Evolutionary conservation across 345 rosid genomes (phyloP).

Genomic region (Mallotus nudiflorus): DNA sequence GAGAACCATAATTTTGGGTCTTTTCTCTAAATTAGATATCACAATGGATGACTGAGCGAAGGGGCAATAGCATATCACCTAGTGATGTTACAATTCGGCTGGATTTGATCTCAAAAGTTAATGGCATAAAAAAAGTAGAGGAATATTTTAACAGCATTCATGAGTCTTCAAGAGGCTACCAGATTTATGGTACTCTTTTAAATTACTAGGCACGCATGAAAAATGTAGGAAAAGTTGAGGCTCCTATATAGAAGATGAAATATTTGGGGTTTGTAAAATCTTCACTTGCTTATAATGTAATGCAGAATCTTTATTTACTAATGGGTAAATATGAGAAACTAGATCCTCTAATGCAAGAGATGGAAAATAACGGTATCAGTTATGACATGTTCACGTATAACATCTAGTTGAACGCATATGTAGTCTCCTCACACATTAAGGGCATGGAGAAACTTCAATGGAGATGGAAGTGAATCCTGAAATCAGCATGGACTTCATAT

Average conservation of each 20-base stretch:
- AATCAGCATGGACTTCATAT: slow-evolving; percentile 41
- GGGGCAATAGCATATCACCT: too few species aligned
- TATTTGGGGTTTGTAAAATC: slow-evolving; percentile 29
- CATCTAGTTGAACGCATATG: too few species aligned
- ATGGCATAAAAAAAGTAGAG: too few species aligned
- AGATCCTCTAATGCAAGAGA: slow-evolving; percentile 49
- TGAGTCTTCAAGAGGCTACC: too few species aligned
- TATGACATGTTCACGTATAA: slow-evolving; percentile 44
- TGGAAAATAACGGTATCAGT: slow-evolving; percentile 48
- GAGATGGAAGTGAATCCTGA: slow-evolving; percentile 45
- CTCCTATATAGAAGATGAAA: slow-evolving; percentile 36
- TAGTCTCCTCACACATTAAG: slow-evolving; percentile 39
- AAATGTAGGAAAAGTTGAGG: slow-evolving; percentile 47
- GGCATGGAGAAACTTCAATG: slow-evolving; percentile 52
- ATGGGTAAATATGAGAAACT: slow-evolving; percentile 37
- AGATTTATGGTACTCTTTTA: slow-evolving; percentile 51
- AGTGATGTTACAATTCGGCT: too few species aligned
- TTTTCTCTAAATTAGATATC: too few species aligned
- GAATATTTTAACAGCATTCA: too few species aligned
- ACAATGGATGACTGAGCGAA: too few species aligned
- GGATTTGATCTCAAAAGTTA: too few species aligned
- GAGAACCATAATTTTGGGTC: too few species aligned
- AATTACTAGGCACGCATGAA: slow-evolving; percentile 44
- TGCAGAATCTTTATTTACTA: slow-evolving; percentile 51
- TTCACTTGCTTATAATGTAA: slow-evolving; percentile 47